phyloP scores from a whole-genome alignment of 2,329 filamentous ascomycete species.

The Penicillium brasilianum region DNA sequence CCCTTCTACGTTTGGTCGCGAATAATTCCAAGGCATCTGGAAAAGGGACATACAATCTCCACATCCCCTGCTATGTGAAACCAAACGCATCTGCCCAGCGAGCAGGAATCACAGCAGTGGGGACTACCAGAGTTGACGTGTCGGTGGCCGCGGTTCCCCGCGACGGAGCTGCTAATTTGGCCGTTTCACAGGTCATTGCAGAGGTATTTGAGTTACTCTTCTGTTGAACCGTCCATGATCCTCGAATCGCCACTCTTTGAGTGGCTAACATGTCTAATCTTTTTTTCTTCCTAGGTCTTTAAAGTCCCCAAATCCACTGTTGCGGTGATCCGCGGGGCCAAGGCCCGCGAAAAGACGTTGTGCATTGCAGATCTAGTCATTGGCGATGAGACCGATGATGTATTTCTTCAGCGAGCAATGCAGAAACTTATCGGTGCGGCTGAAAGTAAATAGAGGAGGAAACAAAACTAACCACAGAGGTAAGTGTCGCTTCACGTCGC shows the following conservation, averaged over 20 bases:
- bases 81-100: constrained; percentile 66
- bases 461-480: not conserved
- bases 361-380: constrained; percentile 38
- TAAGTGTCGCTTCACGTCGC: not conserved
- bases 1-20: constrained; percentile 21
- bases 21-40: constrained; percentile 8
- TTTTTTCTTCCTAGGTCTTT: constrained; percentile 53
- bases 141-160: constrained; percentile 69
- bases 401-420: constrained; percentile 30
- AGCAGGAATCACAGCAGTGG: constrained; percentile 64
- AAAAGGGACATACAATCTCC: constrained; percentile 49
- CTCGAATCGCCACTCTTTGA: not conserved
- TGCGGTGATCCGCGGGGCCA: constrained; percentile 65
- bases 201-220: constrained; percentile 49
- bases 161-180: constrained; percentile 72
- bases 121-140: constrained; percentile 64
- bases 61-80: constrained; percentile 70
- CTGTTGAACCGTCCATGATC: not conserved
- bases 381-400: constrained; percentile 38
- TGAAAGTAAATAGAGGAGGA: constrained; percentile 7
- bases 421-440: constrained; percentile 28
- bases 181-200: constrained; percentile 67
- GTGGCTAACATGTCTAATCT: not conserved
- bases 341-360: constrained; percentile 68
- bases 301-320: constrained; percentile 68